Percentiles rank a stretch among this genome's conserved stretches.
phyloP scores from a whole-genome alignment of 179 eudicot species.

The Sideroxylon spinosum region DNA sequence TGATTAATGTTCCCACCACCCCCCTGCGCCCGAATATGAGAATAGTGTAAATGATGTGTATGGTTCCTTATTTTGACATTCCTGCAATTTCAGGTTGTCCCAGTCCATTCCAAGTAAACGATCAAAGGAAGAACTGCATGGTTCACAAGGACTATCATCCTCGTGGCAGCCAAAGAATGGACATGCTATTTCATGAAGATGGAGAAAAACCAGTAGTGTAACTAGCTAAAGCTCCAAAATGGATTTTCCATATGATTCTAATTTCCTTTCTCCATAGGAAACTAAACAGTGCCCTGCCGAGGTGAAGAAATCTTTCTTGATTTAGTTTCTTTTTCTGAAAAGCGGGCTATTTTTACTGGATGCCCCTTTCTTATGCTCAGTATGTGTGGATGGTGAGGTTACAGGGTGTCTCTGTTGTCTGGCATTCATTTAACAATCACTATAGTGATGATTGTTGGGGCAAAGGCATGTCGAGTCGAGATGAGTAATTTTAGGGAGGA shows the following conservation, averaged over 20 bases:
- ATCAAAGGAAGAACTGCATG: conserved; percentile 13
- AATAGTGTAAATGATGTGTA: neutral
- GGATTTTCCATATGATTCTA: neutral
- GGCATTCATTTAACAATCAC: no score
- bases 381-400: neutral
- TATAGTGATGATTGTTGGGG: no score
- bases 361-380: neutral
- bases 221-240: neutral
- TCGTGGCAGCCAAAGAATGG: conserved; percentile 14
- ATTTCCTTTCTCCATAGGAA: neutral
- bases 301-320: neutral
- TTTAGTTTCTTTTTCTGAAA: neutral
- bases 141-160: conserved; percentile 7
- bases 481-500: no score
- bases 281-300: neutral
- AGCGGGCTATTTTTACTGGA: conserved; percentile 8
- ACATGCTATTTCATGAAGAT: conserved; percentile 14
- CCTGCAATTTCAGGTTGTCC: conserved; percentile 21
- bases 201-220: neutral
- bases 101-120: conserved; percentile 25
- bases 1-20: no score
- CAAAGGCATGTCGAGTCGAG: no score
- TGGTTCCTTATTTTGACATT: conserved; percentile 1
- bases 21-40: no score
- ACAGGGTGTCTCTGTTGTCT: neutral